A percentile compares a stretch with the other conserved stretches of the same genome.
phyloP scores from a whole-genome alignment of 169 alveolate genomes.

The Plasmodium vinckei region DNA sequence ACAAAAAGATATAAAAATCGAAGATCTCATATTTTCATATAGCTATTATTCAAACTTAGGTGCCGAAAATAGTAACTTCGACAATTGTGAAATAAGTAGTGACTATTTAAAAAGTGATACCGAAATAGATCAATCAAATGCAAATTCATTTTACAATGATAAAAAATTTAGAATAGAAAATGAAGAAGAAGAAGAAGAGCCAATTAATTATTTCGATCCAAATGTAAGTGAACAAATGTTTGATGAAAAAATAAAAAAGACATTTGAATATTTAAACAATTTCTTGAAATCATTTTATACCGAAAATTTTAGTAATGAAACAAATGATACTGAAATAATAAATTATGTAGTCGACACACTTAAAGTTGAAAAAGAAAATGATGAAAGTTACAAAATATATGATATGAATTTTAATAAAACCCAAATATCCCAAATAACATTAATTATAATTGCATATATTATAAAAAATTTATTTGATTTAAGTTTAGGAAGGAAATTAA shows the following conservation, averaged over 20 bases:
- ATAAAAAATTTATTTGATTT: constrained; percentile 47
- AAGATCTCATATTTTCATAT: constrained; percentile 54
- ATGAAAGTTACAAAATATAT: constrained; percentile 13
- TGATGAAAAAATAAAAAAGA: constrained; percentile 66
- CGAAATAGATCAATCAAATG: not conserved
- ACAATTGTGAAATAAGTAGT: constrained; percentile 26
- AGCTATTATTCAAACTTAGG: constrained; percentile 31
- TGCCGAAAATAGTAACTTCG: constrained; percentile 19
- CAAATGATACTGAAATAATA: constrained; percentile 17
- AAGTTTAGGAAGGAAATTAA: constrained; percentile 66
- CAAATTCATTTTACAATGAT: not conserved
- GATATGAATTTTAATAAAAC: constrained; percentile 22
- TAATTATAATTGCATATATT: constrained; percentile 60
- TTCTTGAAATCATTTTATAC: constrained; percentile 29
- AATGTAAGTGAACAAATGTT: constrained; percentile 26
- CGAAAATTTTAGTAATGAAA: constrained; percentile 14
- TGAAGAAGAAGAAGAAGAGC: not conserved
- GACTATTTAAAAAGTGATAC: constrained; percentile 57
- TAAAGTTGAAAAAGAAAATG: constrained; percentile 16
- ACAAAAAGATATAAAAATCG: constrained; percentile 56
- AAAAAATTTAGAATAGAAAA: constrained; percentile 15
- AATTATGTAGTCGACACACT: constrained; percentile 9
- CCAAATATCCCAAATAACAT: constrained; percentile 53
- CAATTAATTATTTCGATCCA: constrained; percentile 57
- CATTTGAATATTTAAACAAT: constrained; percentile 55